A percentile compares a stretch with the other conserved stretches of the same genome.
Evolutionary conservation across 768 basidiomycete genomes (phyloP).

Genomic region (Butyriboletus loyo): DNA sequence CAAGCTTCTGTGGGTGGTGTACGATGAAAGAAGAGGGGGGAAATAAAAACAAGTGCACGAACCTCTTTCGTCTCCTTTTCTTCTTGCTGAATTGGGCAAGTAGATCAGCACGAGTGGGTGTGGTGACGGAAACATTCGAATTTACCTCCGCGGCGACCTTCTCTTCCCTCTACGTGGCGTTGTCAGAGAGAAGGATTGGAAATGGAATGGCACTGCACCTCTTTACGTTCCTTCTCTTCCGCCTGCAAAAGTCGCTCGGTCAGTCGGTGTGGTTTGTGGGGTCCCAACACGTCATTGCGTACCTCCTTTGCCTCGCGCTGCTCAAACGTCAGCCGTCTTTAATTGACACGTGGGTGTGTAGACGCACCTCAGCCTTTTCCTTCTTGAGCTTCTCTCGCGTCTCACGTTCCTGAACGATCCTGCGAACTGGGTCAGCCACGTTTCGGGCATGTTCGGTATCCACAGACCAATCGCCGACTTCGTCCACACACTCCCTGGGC

Average conservation of each 20-base stretch:
- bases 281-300: conserved; percentile 9
- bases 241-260: conserved; percentile 32
- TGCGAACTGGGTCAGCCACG: conserved; percentile 17
- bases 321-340: conserved; percentile 4
- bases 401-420: conserved; percentile 74
- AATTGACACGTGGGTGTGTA: background rate
- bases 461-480: conserved; percentile 67
- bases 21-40: background rate
- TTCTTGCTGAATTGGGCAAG: conserved; percentile 34
- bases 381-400: conserved; percentile 82
- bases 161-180: conserved; percentile 42
- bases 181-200: conserved; percentile 7
- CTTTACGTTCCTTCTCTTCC: conserved; percentile 63
- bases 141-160: conserved; percentile 57
- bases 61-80: conserved; percentile 49
- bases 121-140: conserved; percentile 1
- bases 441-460: conserved; percentile 4
- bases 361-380: conserved; percentile 59
- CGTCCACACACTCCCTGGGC: conserved; percentile 81
- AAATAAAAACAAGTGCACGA: conserved; percentile 2
- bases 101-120: conserved; percentile 17
- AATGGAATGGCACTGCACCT: conserved; percentile 35
- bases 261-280: background rate
- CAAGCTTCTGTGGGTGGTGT: conserved; percentile 47
- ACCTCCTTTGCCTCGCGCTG: conserved; percentile 78